Base-by-base conservation (phyloP, 2,329 filamentous ascomycete genomes). In the Alternaria gaisen region DNA sequence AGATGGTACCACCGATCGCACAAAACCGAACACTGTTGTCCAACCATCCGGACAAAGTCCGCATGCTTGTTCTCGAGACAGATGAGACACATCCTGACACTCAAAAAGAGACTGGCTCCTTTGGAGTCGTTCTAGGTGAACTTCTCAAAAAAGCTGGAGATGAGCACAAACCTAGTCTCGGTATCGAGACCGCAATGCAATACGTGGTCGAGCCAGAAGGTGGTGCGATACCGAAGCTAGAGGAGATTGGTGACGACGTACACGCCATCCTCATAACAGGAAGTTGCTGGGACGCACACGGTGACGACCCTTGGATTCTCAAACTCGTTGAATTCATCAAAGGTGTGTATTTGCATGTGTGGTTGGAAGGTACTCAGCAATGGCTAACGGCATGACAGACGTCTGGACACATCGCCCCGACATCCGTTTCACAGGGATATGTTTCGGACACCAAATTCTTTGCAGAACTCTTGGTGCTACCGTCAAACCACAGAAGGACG, bases 61-160 rank as follows among this genome's bases (percentile, higher is more conserved):
- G 80, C 63, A 81, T 83, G 71, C 77, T 88, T 55, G 85, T 88
- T 59, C 81, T 88, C 8, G 86, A 88, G 72, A 88, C 86, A 0
- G 86, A 88, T 66, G 79, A 82, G 56, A 81, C 85, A 26, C 83
- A 87, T 63, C 82, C 83, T 12, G 80, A 86, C 8, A 86, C 84
- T 1, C 72, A 83, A 46, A 69, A 78, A 18, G 78, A 82, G 46
- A 80, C 76, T n/a, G 86, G 86, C 14, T 80, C 80, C 6, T 88
- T 87, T 66, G 85, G 84, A 9, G 76, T 86, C 41, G 83, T 88
- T 24, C 71, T 88, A 10, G 80, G 87, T 61, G 66, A 79, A 1
- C 81, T 86, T 40, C 86, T 88, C 62, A 75, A 79, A 22, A 73
- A 79, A 34, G 86, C 85, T 3, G 87, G 86, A 4, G 72, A 79